phyloP scores from a whole-genome alignment of 805 yeast genomes.

The Kluyveromyces aestuarii region DNA sequence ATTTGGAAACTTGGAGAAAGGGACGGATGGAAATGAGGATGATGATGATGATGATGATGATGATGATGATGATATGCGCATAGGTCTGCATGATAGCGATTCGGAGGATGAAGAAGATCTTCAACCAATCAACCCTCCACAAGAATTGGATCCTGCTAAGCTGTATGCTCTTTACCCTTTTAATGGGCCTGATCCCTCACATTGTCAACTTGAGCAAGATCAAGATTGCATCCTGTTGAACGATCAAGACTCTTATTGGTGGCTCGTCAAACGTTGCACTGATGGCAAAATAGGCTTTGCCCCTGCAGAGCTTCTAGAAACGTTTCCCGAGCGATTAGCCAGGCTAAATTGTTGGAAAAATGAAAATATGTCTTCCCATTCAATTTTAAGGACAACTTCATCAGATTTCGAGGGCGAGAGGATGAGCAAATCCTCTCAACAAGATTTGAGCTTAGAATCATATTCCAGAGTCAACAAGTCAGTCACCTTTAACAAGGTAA shows the following conservation, averaged over 20 bases:
- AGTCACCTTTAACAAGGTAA: constrained; percentile 27
- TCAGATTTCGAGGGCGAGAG: constrained; percentile 4
- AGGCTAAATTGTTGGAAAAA: constrained; percentile 87
- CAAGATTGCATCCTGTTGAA: constrained; percentile 76
- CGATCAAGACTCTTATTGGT: constrained; percentile 94
- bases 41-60: constrained; percentile 12
- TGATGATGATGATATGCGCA: constrained; percentile 10
- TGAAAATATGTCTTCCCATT: constrained; percentile 41
- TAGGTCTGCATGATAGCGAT: constrained; percentile 8
- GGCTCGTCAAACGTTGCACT: constrained; percentile 60
- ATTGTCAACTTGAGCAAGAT: constrained; percentile 68
- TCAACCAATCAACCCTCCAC: constrained; percentile 50
- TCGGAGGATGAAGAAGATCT: constrained; percentile 33
- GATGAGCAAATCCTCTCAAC: constrained; percentile 5
- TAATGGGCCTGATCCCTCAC: constrained; percentile 88
- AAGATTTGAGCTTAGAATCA: background rate
- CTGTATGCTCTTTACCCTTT: constrained; percentile 84
- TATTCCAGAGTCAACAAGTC: constrained; percentile 21
- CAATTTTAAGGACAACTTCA: constrained; percentile 4
- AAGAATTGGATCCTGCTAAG: constrained; percentile 72
- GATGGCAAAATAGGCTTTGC: constrained; percentile 84
- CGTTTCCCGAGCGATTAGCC: constrained; percentile 85
- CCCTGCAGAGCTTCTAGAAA: constrained; percentile 92
- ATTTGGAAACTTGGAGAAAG: background rate
- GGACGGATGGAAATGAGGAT: constrained; percentile 7